phyloP scores from a whole-genome alignment of 2,329 filamentous ascomycete genomes.

The Diatrype stigma region DNA sequence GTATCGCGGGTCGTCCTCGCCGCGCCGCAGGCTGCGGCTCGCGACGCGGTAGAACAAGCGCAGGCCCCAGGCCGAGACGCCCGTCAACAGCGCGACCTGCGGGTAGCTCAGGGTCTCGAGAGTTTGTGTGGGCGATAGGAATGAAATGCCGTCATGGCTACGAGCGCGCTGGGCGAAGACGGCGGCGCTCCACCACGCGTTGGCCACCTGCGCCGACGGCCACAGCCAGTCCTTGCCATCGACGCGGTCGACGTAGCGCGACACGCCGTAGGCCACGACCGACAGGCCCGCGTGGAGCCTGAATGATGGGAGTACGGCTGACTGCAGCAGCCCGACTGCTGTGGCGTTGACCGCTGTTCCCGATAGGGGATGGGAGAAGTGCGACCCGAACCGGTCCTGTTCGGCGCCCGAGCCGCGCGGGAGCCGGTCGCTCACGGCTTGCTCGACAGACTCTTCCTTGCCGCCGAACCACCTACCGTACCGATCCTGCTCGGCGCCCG shows the following conservation, averaged over 20 bases:
- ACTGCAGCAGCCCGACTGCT: conserved; percentile 46
- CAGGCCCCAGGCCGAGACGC: conserved; percentile 54
- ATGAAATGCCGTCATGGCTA: conserved; percentile 38
- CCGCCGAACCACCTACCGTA: conserved; percentile 18
- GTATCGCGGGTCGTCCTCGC: conserved; percentile 54
- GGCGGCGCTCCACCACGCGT: conserved; percentile 58
- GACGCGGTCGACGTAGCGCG: conserved; percentile 47
- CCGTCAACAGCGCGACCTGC: conserved; percentile 51
- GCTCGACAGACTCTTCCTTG: conserved; percentile 7
- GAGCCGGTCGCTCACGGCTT: conserved; percentile 10
- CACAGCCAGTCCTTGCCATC: conserved; percentile 60
- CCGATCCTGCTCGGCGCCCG: conserved; percentile 21
- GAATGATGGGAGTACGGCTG: conserved; percentile 51
- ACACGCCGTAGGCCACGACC: conserved; percentile 46
- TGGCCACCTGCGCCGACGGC: conserved; percentile 50
- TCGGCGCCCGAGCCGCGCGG: conserved; percentile 13
- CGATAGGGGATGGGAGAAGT: conserved; percentile 15
- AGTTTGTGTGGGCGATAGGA: conserved; percentile 41
- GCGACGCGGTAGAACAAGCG: conserved; percentile 53
- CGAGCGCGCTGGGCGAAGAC: no score
- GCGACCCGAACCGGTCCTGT: conserved; percentile 17
- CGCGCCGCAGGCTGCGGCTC: conserved; percentile 42
- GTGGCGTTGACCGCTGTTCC: conserved; percentile 16
- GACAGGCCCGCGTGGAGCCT: conserved; percentile 49
- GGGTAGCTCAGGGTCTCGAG: conserved; percentile 46